These are phyloP conservation scores for Paramecium sonneborni DNA, from an alignment of 73 alveolate species.

Conservation along the genomic window DNA sequence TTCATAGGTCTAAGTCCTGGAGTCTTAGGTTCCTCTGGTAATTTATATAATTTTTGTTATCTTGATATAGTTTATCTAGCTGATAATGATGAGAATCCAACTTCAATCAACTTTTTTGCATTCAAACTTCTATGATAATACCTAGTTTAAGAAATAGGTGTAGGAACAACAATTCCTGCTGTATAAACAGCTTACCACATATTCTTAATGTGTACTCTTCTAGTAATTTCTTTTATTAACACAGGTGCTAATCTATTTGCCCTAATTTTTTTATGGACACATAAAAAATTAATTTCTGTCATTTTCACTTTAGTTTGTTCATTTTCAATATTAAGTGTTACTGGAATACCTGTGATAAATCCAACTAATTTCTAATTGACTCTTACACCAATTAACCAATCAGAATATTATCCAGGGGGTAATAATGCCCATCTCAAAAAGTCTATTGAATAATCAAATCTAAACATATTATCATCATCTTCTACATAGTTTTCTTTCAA, in stretches of 20 bases:
- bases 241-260: constrained; percentile 97
- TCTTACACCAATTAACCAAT: constrained; percentile 92
- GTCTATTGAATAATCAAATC: constrained; percentile 96
- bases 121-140: constrained; percentile 97
- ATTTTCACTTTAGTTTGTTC: constrained; percentile 79
- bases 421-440: constrained; percentile 94
- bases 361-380: constrained; percentile 93
- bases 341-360: constrained; percentile 98
- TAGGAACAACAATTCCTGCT: constrained; percentile 91
- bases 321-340: constrained; percentile 72
- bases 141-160: constrained; percentile 84
- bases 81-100: constrained; percentile 78
- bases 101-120: constrained; percentile 96
- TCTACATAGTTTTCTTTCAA: constrained; percentile 97
- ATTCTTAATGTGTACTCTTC: constrained; percentile 94
- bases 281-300: constrained; percentile 98
- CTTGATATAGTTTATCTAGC: constrained; percentile 84
- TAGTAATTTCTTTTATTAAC: constrained; percentile 93
- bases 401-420: constrained; percentile 88
- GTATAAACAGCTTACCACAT: constrained; percentile 98
- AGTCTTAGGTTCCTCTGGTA: constrained; percentile 89
- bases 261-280: constrained; percentile 98
- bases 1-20: constrained; percentile 90
- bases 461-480: constrained; percentile 98
- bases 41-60: constrained; percentile 79